Conservation (phyloP, 148 eudicot genomes). For the Persicaria tinctoria region DNA sequence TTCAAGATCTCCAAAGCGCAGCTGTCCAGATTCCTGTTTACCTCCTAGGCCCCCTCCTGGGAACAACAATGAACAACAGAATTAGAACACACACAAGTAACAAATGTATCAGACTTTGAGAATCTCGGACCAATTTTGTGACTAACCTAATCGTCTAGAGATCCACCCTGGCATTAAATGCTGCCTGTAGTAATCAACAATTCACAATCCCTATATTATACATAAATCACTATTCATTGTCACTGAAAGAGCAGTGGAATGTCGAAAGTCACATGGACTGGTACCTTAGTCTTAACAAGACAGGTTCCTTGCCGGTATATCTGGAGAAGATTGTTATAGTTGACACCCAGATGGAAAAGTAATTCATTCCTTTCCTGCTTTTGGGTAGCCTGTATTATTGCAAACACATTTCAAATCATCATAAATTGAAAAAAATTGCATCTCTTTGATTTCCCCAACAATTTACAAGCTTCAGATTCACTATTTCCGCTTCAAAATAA, state of each 20-base stretch:
- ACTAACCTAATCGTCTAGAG: slow-evolving; percentile 92
- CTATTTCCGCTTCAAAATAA: too few relatives aligned
- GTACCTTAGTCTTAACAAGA: slow-evolving; percentile 61
- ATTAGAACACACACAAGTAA: slow-evolving; percentile 7
- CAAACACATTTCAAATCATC: not conserved
- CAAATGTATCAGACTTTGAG: not conserved
- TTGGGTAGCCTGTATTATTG: slow-evolving; percentile 42
- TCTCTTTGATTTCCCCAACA: not conserved
- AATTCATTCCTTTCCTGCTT: slow-evolving; percentile 76
- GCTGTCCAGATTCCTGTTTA: slow-evolving; percentile 96
- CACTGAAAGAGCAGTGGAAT: not conserved
- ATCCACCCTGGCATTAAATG: slow-evolving; percentile 98
- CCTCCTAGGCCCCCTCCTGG: slow-evolving; percentile 96
- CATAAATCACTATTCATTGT: not conserved
- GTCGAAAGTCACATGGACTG: not conserved
- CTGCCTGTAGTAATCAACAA: slow-evolving; percentile 92
- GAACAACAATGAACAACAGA: slow-evolving; percentile 13
- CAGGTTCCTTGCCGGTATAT: slow-evolving; percentile 88
- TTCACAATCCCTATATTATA: slow-evolving; percentile 25
- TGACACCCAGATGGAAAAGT: slow-evolving; percentile 64
- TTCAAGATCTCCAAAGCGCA: slow-evolving; percentile 96
- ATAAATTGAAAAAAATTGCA: not conserved
- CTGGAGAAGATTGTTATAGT: slow-evolving; percentile 55
- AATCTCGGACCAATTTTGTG: not conserved
- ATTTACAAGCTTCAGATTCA: too few relatives aligned